phyloP scores from a whole-genome alignment of 768 basidiomycete species.

The Rhizopogon sp. region DNA sequence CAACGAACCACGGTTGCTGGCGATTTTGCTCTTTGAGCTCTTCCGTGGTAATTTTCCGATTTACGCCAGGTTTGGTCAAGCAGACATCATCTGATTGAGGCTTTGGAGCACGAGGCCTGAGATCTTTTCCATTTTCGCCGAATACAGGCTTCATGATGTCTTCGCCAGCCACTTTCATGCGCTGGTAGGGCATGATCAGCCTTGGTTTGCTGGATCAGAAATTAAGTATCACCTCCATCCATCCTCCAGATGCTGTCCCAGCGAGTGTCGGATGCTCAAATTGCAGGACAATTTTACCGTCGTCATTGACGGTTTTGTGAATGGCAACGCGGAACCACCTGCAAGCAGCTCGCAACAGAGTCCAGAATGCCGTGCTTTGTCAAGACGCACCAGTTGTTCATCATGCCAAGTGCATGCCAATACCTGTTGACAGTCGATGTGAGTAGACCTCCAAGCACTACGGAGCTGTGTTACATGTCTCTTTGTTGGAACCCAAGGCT shows the following conservation, averaged over 20 bases:
- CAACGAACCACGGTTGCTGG: conserved; percentile 44
- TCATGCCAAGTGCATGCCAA: conserved; percentile 56
- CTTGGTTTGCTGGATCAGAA: neutral
- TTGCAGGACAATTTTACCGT: conserved; percentile 20
- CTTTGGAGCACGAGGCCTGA: neutral
- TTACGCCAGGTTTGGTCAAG: conserved; percentile 43
- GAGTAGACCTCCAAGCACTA: conserved; percentile 1
- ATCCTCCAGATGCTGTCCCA: conserved; percentile 43
- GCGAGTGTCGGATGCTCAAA: conserved; percentile 60
- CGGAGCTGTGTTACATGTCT: conserved; percentile 38
- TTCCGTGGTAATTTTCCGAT: conserved; percentile 36
- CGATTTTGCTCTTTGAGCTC: conserved; percentile 37
- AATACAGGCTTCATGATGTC: conserved; percentile 42
- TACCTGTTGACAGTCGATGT: conserved; percentile 18
- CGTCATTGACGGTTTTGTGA: conserved; percentile 27
- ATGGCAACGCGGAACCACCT: conserved; percentile 58
- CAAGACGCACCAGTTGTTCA: conserved; percentile 41
- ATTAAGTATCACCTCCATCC: conserved; percentile 45
- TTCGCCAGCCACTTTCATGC: conserved; percentile 40
- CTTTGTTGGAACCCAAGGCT: conserved; percentile 42
- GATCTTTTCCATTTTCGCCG: conserved; percentile 1
- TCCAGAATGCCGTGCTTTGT: neutral
- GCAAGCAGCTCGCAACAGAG: conserved; percentile 1
- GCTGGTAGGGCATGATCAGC: conserved; percentile 13
- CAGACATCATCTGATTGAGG: conserved; percentile 18